A percentile compares a stretch with the other conserved stretches of the same genome.
Evolutionary conservation across 2,329 filamentous ascomycete species (phyloP).

Genomic region (Phialophora chinensis): DNA sequence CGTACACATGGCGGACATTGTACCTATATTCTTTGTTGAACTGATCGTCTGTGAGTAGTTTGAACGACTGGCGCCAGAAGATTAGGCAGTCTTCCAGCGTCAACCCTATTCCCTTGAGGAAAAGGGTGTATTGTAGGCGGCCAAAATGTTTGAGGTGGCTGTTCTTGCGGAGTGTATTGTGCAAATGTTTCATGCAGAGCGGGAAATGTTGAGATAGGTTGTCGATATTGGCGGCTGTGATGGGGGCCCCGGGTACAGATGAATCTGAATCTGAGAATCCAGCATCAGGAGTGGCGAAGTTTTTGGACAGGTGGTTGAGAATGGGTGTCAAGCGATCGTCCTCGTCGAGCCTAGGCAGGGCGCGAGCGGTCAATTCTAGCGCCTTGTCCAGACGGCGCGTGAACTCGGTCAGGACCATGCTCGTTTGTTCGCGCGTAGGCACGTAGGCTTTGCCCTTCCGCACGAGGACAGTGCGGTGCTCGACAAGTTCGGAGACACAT

Average conservation of each 20-base stretch:
- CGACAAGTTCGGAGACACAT: conserved; percentile 86
- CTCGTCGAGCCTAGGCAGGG: conserved; percentile 89
- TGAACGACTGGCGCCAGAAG: conserved; percentile 90
- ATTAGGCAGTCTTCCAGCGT: conserved; percentile 87
- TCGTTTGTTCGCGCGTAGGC: conserved; percentile 81
- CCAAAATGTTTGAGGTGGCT: conserved; percentile 92
- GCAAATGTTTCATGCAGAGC: conserved; percentile 91
- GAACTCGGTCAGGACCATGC: conserved; percentile 89
- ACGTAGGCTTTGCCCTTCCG: conserved; percentile 88
- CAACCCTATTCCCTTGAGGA: conserved; percentile 93
- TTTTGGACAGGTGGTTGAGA: conserved; percentile 84
- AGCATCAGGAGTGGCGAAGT: conserved; percentile 90
- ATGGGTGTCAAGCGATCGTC: conserved; percentile 86
- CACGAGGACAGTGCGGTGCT: conserved; percentile 76
- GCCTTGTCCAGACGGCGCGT: conserved; percentile 77
- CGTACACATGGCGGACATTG: conserved; percentile 93
- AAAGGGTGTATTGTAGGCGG: conserved; percentile 91
- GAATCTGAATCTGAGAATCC: conserved; percentile 72
- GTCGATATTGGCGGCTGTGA: conserved; percentile 81
- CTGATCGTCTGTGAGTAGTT: conserved; percentile 84
- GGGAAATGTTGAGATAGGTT: conserved; percentile 81
- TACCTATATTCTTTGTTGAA: conserved; percentile 99
- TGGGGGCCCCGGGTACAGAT: conserved; percentile 71
- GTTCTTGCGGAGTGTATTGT: conserved; percentile 83
- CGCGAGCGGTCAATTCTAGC: conserved; percentile 88